phyloP scores from a whole-genome alignment of 1,284 basidiomycete genomes.

The Irpex rosettiformis region DNA sequence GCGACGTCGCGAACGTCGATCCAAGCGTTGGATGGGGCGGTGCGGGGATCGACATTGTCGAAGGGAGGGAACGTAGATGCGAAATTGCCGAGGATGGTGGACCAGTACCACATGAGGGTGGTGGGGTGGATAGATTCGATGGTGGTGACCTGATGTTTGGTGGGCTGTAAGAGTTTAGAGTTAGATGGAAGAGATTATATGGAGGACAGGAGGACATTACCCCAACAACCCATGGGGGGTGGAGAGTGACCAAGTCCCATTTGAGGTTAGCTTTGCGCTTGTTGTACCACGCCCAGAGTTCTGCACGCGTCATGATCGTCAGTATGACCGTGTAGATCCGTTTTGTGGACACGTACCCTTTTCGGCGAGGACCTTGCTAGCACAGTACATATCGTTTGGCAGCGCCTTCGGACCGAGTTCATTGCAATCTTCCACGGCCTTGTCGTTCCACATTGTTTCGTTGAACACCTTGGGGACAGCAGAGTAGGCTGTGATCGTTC shows the following conservation, averaged over 20 bases:
- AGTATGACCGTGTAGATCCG: neutral
- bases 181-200: neutral
- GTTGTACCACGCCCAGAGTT: constrained; percentile 42
- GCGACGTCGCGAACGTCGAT: constrained; percentile 64
- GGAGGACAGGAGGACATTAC: neutral
- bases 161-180: constrained; percentile 27
- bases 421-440: constrained; percentile 46
- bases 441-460: constrained; percentile 66
- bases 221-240: constrained; percentile 51
- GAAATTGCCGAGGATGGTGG: constrained; percentile 26
- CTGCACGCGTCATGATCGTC: constrained; percentile 12
- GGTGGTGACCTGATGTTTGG: constrained; percentile 46
- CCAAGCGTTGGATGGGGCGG: constrained; percentile 26
- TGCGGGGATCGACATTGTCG: neutral
- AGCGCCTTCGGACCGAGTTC: constrained; percentile 48
- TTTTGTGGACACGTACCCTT: constrained; percentile 32
- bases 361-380: constrained; percentile 72
- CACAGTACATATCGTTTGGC: constrained; percentile 45
- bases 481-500: constrained; percentile 38
- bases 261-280: constrained; percentile 42
- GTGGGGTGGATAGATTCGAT: constrained; percentile 53
- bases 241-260: constrained; percentile 56
- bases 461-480: constrained; percentile 24
- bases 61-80: neutral
- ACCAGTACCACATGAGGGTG: constrained; percentile 30